These are phyloP conservation scores for Thecamonas trahens DNA, from an alignment of 78 protist genomes.

Conservation along the genomic window DNA sequence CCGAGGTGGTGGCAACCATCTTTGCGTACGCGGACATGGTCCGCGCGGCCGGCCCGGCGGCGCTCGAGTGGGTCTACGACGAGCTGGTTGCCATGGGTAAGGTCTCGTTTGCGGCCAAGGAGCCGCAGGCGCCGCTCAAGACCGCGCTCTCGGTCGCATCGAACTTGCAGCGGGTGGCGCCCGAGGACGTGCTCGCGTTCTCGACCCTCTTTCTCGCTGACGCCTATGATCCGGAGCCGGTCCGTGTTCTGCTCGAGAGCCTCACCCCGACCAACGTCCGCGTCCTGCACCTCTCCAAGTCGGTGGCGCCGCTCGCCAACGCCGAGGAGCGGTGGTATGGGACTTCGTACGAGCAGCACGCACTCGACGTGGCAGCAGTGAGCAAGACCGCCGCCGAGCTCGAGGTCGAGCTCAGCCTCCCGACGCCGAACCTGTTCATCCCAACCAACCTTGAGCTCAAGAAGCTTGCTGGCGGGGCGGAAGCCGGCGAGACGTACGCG, in stretches of 20 bases:
- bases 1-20: background rate
- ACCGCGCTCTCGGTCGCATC: too few relatives aligned
- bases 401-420: constrained; percentile 1
- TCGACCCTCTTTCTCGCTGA: constrained; percentile 3
- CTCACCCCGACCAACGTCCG: constrained; percentile 2
- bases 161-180: constrained; percentile 22
- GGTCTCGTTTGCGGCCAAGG: too few relatives aligned
- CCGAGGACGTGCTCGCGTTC: constrained; percentile 20
- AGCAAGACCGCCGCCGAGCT: background rate
- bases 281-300: background rate
- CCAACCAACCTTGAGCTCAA: constrained; percentile 22
- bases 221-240: constrained; percentile 15
- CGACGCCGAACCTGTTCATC: constrained; percentile 19
- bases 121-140: too few relatives aligned
- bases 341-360: background rate
- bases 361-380: background rate
- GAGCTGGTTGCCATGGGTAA: too few relatives aligned
- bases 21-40: background rate
- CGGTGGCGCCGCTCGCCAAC: constrained; percentile 6
- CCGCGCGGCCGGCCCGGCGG: too few relatives aligned
- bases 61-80: too few relatives aligned
- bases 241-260: background rate
- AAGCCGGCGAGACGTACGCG: background rate
- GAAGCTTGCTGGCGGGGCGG: background rate
- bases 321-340: constrained; percentile 30